These are phyloP conservation scores for Clarireedia monteithiana DNA, from an alignment of 2,329 filamentous ascomycete genomes.

Conservation along the genomic window DNA sequence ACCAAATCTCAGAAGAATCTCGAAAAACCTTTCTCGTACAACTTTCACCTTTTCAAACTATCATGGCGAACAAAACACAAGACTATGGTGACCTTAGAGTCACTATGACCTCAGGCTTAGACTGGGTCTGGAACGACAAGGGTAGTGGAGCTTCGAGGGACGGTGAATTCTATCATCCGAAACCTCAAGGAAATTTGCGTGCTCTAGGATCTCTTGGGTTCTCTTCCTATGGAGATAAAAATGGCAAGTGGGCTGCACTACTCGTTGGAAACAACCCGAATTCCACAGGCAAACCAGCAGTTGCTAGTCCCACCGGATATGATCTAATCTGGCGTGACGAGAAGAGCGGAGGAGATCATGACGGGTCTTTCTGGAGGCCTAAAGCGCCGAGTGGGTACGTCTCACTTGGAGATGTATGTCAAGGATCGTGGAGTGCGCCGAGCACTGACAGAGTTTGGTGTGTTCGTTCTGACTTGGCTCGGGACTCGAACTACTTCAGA, in stretches of 20 bases:
- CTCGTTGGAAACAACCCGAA: not conserved
- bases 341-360: not conserved
- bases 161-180: not conserved
- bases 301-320: not conserved
- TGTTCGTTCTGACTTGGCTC: not conserved
- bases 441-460: not conserved
- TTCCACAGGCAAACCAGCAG: not conserved
- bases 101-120: not conserved
- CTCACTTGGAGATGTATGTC: not conserved
- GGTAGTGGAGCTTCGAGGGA: not conserved
- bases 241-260: not conserved
- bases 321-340: not conserved
- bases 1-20: not conserved
- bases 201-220: not conserved
- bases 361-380: not conserved
- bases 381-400: not conserved
- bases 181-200: not conserved
- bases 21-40: not conserved
- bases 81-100: conserved; percentile 1
- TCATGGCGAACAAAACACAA: not conserved
- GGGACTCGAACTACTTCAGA: not conserved
- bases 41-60: not conserved
- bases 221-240: not conserved
- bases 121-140: not conserved
- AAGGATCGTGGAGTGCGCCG: not conserved